Evolutionary conservation across 1,139 yeast genomes (phyloP).

Genomic region (Citeromyces hawaiiensis): DNA sequence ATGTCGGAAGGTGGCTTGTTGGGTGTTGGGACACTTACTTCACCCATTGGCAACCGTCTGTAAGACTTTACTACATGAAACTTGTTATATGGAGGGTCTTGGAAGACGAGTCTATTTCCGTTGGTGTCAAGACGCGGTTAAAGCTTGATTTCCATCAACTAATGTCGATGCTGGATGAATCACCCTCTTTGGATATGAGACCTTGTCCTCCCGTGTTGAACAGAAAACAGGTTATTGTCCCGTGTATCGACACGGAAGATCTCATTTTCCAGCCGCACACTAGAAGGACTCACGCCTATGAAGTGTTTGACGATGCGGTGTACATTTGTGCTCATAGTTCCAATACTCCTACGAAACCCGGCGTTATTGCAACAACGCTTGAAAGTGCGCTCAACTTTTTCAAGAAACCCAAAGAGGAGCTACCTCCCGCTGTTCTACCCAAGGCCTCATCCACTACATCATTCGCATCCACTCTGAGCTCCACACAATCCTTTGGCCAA

Average conservation of each 20-base stretch:
- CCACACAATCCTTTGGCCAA: neutral
- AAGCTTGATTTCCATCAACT: constrained; percentile 1
- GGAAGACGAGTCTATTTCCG: constrained; percentile 7
- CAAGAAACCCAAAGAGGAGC: constrained; percentile 7
- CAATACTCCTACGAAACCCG: neutral
- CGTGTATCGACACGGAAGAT: neutral
- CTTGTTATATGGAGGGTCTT: constrained; percentile 52
- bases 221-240: constrained; percentile 10
- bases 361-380: constrained; percentile 4
- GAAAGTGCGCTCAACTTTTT: constrained; percentile 17
- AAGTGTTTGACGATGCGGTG: constrained; percentile 65
- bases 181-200: constrained; percentile 1
- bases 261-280: neutral
- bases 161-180: neutral
- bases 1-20: constrained; percentile 42
- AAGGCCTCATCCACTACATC: constrained; percentile 1
- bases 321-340: constrained; percentile 25
- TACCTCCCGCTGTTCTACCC: neutral
- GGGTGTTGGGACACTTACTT: constrained; percentile 43
- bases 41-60: constrained; percentile 71
- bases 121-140: constrained; percentile 1
- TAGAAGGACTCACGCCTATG: constrained; percentile 44
- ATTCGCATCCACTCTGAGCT: neutral
- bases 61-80: constrained; percentile 56
- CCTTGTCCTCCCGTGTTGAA: constrained; percentile 1